Base-by-base conservation (phyloP, 2,329 filamentous ascomycete genomes). In the Amesomyces nigricolor region DNA sequence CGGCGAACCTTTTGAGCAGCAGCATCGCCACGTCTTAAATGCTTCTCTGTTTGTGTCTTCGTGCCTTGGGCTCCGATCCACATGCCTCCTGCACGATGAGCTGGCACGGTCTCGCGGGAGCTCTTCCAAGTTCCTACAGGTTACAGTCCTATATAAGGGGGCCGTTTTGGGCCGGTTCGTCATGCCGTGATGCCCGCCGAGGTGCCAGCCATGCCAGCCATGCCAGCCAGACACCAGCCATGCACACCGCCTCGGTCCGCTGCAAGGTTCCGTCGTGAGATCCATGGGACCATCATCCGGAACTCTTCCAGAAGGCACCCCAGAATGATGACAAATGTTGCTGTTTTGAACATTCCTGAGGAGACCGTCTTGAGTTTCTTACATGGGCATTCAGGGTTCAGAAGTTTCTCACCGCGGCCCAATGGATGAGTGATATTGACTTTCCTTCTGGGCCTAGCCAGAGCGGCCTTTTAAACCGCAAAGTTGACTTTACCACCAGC, bases 1-100 rank as follows among this genome's bases (percentile, higher is more conserved):
- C 42, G 37, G 45, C 26, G n/a, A 51, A 47, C 43, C 10, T 37
- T 17, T 4, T 14, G 45, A 40, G 50, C 50, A 47, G 56, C 47
- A 54, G 47, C 44, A 37, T 38, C 26, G 26, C 39, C 19, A 42
- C 17, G 51, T 43, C 56, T 59, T 63, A 64, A 62, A 63, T 64
- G 53, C 56, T 56, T 58, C 58, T 54, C 53, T 43, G 46, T 56
- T 47, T 26, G 22, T 26, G 22, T 26, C 22, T 26, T 26, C 22
- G 45, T 59, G 46, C 39, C 45, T 58, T 57, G 50, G 58, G 51
- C 54, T 39, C 49, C 59, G 60, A 67, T 68, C 67, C 67, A 68
- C 68, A 62, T 64, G 50, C 53, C 61, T 64, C 54, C 67, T 70
- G 68, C 68, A 70, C 60, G 68, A 70, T 70, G 68, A 65, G 67